Base-by-base conservation (phyloP, 192 early-diverging fungal species). In the Podila horticola region DNA sequence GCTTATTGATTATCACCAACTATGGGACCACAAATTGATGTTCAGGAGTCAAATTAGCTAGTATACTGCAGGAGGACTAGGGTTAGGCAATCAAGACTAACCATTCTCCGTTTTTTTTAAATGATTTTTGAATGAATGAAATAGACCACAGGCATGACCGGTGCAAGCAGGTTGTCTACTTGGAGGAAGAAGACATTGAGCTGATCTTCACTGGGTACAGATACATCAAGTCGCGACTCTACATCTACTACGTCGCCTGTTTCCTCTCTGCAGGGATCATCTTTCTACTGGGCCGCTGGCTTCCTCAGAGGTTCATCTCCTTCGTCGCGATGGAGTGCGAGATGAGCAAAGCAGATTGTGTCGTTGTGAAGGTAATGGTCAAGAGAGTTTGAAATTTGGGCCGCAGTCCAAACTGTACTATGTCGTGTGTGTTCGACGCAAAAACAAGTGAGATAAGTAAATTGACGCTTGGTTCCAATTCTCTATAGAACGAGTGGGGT, bases 261-360 rank as follows among this genome's bases (percentile, higher is more conserved):
- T 17, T 94, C 36, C 67, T 93, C 55, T 88, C 95, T 4, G 72
- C 86, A 4, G 97, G 97, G 6, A 73, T 92, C 11, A 71, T 93
- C 2, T 95, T 90, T 63, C 83, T 98, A 20, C 57, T 97, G 13
- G 92, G 90, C 58, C 92, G 95, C 34, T 98, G 98, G 97, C 75
- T 98, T 45, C 94, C 95, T 62, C 75, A 74, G 24, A 87, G 92
- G 84, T 93, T 90, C 75, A 87, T 97, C 34, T 68, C 72, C 60
- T 90, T 93, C 87, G 91, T 92, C 1, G 92, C 92, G n/a, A 52
- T 45, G 15, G 79, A 69, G 2, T 92, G 86, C 34, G 83, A 88
- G n/a, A 86, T 98, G 59, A 87, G 85, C 57, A 88, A 91, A 31
- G 96, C 98, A 4, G 87, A 91, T n/a, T 90, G 84, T 66, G 81